Evolutionary conservation across 192 early-diverging fungal genomes (phyloP).

Genomic region (Cladochytrium replicatum): DNA sequence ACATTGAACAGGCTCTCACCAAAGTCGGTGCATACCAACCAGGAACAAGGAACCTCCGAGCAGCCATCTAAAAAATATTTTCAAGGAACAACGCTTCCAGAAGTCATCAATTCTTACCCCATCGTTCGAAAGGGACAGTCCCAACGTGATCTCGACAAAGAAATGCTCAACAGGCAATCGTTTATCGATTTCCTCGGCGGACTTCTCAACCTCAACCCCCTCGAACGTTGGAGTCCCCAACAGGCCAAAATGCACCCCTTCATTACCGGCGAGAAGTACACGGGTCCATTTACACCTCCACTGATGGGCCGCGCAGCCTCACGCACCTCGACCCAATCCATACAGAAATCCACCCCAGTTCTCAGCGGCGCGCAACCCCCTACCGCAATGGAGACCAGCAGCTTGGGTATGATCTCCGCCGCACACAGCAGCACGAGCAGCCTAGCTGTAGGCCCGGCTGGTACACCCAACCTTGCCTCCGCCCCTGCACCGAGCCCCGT

Average conservation of each 20-base stretch:
- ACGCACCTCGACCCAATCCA: no score
- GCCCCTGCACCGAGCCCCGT: not conserved
- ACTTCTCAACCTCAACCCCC: conserved; percentile 80
- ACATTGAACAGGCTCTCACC: no score
- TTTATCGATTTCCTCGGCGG: conserved; percentile 90
- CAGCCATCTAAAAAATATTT: conserved; percentile 93
- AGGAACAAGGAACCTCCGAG: conserved; percentile 73
- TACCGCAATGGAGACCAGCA: no score
- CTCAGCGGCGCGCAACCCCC: no score
- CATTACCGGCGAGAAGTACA: conserved; percentile 77
- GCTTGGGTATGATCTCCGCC: no score
- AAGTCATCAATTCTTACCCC: conserved; percentile 83
- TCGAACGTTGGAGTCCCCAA: conserved; percentile 89
- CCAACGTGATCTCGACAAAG: conserved; percentile 19
- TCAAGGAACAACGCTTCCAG: conserved; percentile 69
- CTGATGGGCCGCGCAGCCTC: no score
- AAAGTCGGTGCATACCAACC: no score
- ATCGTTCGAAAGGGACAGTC: conserved; percentile 56
- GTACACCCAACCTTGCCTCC: not conserved
- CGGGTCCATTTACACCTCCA: conserved; percentile 62
- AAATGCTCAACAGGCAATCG: conserved; percentile 59
- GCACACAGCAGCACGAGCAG: not conserved
- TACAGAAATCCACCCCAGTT: no score
- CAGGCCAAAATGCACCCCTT: conserved; percentile 94
- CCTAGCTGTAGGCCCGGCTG: not conserved